These are phyloP conservation scores for Balakata baccata DNA, from an alignment of 345 rosid genomes.

Conservation along the genomic window DNA sequence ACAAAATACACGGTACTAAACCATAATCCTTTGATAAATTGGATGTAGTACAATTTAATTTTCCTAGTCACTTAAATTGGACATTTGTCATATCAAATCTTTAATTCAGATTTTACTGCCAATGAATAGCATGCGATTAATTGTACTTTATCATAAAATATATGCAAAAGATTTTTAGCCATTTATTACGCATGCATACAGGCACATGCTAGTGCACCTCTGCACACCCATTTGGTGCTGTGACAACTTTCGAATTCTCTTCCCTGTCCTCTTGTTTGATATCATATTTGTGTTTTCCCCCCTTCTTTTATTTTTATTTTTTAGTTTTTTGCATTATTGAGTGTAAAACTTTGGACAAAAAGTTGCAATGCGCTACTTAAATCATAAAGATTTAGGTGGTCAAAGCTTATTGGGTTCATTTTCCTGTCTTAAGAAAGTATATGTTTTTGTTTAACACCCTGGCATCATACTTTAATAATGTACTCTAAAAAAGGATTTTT, in stretches of 20 bases:
- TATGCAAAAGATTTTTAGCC: neutral
- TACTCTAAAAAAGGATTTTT: neutral
- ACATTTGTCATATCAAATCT: neutral
- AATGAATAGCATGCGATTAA: conserved; percentile 13
- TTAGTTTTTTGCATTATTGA: conserved; percentile 42
- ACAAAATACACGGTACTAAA: conserved; percentile 82
- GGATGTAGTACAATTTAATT: neutral
- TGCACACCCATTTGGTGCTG: neutral
- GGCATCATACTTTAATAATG: neutral
- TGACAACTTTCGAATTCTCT: neutral
- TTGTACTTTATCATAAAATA: neutral
- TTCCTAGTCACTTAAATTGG: neutral
- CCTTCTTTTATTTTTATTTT: neutral
- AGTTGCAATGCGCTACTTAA: conserved; percentile 2
- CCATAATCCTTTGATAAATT: neutral
- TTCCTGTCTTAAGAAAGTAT: neutral
- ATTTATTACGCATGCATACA: neutral
- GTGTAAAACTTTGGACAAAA: neutral
- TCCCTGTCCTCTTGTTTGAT: neutral
- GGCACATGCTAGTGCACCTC: neutral
- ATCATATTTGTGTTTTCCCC: neutral
- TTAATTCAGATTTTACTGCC: neutral
- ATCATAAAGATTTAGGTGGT: conserved; percentile 48
- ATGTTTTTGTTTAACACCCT: neutral
- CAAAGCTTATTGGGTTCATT: neutral